These are phyloP conservation scores for Coemansia erecta DNA, from an alignment of 192 early-diverging fungal genomes.

Conservation along the genomic window DNA sequence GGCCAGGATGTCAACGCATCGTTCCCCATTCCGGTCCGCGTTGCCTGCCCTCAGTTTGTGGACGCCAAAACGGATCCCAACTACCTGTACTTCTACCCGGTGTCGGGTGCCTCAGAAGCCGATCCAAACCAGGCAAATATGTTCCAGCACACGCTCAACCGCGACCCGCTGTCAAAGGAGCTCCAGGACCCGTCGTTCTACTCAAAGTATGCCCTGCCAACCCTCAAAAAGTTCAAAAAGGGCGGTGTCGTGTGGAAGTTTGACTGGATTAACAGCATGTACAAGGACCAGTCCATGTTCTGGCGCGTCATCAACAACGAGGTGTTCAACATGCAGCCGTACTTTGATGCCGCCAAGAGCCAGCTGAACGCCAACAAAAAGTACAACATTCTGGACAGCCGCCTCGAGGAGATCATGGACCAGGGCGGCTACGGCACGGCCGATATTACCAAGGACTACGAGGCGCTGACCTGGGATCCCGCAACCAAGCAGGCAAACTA, in stretches of 20 bases:
- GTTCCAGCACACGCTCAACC: constrained; percentile 9
- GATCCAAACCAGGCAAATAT: constrained; percentile 9
- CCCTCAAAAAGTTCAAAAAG: constrained; percentile 36
- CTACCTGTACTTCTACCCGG: constrained; percentile 12
- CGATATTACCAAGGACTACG: constrained; percentile 18
- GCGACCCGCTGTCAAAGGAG: constrained; percentile 5
- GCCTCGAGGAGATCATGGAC: constrained; percentile 10
- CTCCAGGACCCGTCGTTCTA: constrained; percentile 14
- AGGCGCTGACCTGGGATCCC: constrained; percentile 1
- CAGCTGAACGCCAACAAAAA: constrained; percentile 13
- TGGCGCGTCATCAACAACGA: constrained; percentile 58
- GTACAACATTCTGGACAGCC: constrained; percentile 13
- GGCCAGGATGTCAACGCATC: constrained; percentile 44
- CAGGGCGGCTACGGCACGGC: constrained; percentile 7
- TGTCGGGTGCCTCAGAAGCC: constrained; percentile 1
- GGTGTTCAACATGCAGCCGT: constrained; percentile 61
- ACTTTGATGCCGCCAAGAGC: constrained; percentile 24
- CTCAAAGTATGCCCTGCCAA: constrained; percentile 15
- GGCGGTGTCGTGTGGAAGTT: constrained; percentile 56
- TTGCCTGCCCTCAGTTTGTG: constrained; percentile 54
- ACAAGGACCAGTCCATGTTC: constrained; percentile 36
- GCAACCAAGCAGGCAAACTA: constrained; percentile 8
- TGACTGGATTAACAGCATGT: constrained; percentile 51
- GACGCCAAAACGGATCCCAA: constrained; percentile 9
- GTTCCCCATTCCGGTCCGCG: constrained; percentile 56